Base-by-base conservation (phyloP, 192 early-diverging fungal species). In the Podila horticola region DNA sequence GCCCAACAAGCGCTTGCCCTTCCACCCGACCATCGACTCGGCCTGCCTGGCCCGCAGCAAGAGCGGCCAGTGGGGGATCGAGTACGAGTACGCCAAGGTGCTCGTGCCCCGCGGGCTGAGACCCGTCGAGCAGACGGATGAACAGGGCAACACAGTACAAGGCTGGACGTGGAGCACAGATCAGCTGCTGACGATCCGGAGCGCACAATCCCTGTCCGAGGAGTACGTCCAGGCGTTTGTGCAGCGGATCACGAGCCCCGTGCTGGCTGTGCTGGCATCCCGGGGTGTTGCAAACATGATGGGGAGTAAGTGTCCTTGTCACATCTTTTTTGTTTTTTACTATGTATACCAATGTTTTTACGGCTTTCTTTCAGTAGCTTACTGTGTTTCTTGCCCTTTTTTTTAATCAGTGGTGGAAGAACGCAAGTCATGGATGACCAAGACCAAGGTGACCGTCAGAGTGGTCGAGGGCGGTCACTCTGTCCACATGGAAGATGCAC, bases 141-240 rank as follows among this genome's bases (percentile, higher is more conserved):
- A 69, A 15, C 71, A 73, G 13, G 70, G 70, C 1, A 50, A 50
- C 0, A 45, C 62, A 2, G 30, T 60, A 0, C 71, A 81, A 20
- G 77, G 77, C 3, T 81, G 66, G 66, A 81, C 77, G 20, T 81
- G 77, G 77, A 81, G 71, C 17, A 81, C 71, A 4, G 77, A 81
- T 28, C 77, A 52, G 28, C 11, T 81, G 11, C 34, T 81, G 45
- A 81, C 77, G 2, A 81, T 81, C 58, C 71, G 58, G 5, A 73
- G 71, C 51, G 66, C 77, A 45, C 77, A 81, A 26, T 81, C 77
- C 3, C 26, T 81, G 19, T 73, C 77, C 5, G 77, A 81, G 8
- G 67, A 34, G 5, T 81, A 69, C 26, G 60, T 62, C 22, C 61
- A 73, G 31, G 62, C 77, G 1, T 81, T 81, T 65, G 64, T 81